Evolutionary conservation across 2,329 filamentous ascomycete species (phyloP).

Genomic region (Stagonosporopsis tanaceti): DNA sequence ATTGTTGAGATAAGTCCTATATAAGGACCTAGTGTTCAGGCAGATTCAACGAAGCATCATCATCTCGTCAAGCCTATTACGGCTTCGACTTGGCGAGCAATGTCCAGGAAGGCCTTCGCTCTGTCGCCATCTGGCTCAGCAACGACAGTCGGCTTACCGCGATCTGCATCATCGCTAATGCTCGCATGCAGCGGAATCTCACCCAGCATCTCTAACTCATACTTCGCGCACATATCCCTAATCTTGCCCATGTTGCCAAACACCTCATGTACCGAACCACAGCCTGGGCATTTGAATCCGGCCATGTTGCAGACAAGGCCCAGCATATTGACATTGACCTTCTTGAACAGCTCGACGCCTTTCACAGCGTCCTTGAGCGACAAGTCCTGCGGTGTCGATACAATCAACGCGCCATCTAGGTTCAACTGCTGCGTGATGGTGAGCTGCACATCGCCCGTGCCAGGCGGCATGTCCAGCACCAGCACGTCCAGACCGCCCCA

Average conservation of each 20-base stretch:
- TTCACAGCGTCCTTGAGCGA: constrained; percentile 91
- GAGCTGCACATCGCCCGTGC: constrained; percentile 93
- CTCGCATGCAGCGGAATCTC: constrained; percentile 87
- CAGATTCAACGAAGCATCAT: not conserved
- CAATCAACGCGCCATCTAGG: constrained; percentile 85
- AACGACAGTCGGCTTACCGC: constrained; percentile 88
- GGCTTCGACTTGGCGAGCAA: constrained; percentile 64
- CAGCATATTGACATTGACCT: constrained; percentile 78
- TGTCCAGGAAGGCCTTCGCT: constrained; percentile 73
- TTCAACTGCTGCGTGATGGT: constrained; percentile 95
- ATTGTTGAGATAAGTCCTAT: too few species aligned
- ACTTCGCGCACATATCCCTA: constrained; percentile 77
- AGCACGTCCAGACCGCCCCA: constrained; percentile 91
- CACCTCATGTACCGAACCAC: constrained; percentile 52
- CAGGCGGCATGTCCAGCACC: constrained; percentile 89
- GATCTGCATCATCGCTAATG: constrained; percentile 87
- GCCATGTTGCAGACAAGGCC: constrained; percentile 72
- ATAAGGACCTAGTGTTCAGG: not conserved
- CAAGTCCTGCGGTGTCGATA: constrained; percentile 93
- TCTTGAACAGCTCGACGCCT: constrained; percentile 91
- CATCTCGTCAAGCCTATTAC: constrained; percentile 28
- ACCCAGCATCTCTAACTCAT: constrained; percentile 81
- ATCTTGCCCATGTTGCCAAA: constrained; percentile 73
- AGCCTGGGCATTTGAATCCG: constrained; percentile 56
- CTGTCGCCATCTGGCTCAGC: constrained; percentile 79